Evolutionary conservation across 2,329 filamentous ascomycete genomes (phyloP), one percentile per base, ranked within the genome.

Genomic region (Fusarium sp.): DNA sequence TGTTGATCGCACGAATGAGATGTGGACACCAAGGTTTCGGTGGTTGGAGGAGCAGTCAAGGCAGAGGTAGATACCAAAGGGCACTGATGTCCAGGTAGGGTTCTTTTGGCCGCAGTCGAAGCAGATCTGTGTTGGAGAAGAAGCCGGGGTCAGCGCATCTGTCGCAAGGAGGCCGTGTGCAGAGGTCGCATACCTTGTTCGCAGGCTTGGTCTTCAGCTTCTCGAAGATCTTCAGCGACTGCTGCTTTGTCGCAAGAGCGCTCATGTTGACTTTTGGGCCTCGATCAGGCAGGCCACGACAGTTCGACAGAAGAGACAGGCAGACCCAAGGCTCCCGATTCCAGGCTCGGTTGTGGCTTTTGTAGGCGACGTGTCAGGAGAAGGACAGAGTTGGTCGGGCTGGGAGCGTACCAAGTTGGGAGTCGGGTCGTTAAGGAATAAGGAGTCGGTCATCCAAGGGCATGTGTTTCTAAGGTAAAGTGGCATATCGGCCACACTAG

Each of bases 41-140:
- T 99, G 96, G 82, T 98, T 94, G 61, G 95, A 92, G 43, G 95
- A 98, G 85, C 96, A 99, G 84, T 99, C 96, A 77, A 99, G 91
- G 79, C 96, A 99, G 23, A 99, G 90, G 81, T 98, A 99, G 81
- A 99, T 98, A 78, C 94, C 96, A 71, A 99, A 94, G 11, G 95
- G 95, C 34, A 98, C 95, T 7, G 95, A 98, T 8, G 95, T 97
- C 96, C 96, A 99, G 63, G 96, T 98, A 68, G 96, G 96, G 79
- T 98, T 98, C 84, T 98, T 98, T 77, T 94, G 92, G 80, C 93
- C 91, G 83, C 96, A 99, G 85, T 99, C 96, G 84, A 99, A 99
- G 88, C 96, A 99, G 85, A 97, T 90, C 95, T 97, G 72, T n/a
- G 39, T 47, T 9, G 43, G 16, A 31, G 10, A 28, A 46, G 15